Base-by-base conservation (phyloP, 2,329 filamentous ascomycete species). In the Penicillium sp. region DNA sequence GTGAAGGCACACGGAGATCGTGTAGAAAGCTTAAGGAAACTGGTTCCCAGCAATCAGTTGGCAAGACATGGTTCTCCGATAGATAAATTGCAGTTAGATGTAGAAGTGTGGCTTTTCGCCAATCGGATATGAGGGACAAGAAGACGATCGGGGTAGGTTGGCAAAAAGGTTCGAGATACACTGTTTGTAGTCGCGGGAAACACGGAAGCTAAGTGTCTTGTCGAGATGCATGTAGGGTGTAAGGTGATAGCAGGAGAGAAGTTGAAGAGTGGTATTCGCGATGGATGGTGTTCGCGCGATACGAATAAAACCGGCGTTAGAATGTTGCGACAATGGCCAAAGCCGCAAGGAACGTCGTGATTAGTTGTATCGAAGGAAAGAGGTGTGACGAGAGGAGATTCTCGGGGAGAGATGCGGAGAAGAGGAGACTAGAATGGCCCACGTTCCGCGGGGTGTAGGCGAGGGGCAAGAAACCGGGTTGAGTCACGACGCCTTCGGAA, bases 21-120 rank as follows among this genome's bases (percentile, higher is more conserved):
- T 52, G 54, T 53, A 40, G 54, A 59, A 53, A 59, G 50, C 51
- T 58, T 63, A 67, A 56, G 58, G 61, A 51, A 54, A 57, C 60
- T 58, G 56, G 49, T 44, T 59, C 61, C 61, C 56, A 54, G 56
- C 50, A 52, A 55, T 43, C 55, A 56, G 49, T 45, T 47, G 49
- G 33, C 39, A 54, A 56, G 52, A 61, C 66, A 69, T 68, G 33
- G 29, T 59, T 41, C 42, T 39, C 31, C 18, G 38, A 37, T 29
- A 13, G 36, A n/a, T 40, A 27, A 11, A 31, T 40, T 49, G 27
- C 45, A 33, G n/a, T 49, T 50, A 41, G 8, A 35, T 49, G 35
- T 49, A 12, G 19, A 22, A 19, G 31, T 41, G 40, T 48, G 28
- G 44, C 41, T 41, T 28, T 31, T 49, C 28, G 40, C 43, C 33